These are phyloP conservation scores for Triticum dicoccoides DNA, from an alignment of 176 grass and related monocot genomes.

Conservation along the genomic window DNA sequence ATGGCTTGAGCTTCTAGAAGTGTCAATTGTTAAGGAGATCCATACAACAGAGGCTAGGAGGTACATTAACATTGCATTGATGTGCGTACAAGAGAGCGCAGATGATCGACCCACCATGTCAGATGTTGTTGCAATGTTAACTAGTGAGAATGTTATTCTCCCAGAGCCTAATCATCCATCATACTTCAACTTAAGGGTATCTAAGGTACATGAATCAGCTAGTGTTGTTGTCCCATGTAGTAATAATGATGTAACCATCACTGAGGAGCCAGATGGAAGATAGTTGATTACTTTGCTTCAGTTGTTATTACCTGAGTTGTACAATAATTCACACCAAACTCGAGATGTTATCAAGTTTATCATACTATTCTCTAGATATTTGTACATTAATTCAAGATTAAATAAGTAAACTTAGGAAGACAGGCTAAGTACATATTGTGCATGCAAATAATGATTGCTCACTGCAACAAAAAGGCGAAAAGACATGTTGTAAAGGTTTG, in stretches of 20 bases:
- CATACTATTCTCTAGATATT: background rate
- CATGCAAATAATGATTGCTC: too few relatives aligned
- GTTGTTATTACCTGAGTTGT: too few relatives aligned
- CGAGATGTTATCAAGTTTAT: too few relatives aligned
- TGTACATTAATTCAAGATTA: too few relatives aligned
- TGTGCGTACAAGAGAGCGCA: conserved; percentile 26
- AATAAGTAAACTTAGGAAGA: too few relatives aligned
- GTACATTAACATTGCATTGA: conserved; percentile 27
- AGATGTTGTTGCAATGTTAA: conserved; percentile 10
- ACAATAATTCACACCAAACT: too few relatives aligned
- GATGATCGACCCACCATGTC: conserved; percentile 35
- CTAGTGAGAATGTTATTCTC: background rate
- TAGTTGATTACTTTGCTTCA: background rate
- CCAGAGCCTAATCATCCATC: conserved; percentile 27
- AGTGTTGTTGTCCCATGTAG: background rate
- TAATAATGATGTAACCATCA: conserved; percentile 25
- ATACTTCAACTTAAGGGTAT: conserved; percentile 20
- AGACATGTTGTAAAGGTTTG: too few relatives aligned
- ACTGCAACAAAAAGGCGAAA: too few relatives aligned
- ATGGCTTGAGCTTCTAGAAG: conserved; percentile 18
- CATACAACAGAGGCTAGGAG: background rate
- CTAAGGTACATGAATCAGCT: background rate
- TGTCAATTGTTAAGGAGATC: background rate
- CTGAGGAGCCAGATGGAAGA: conserved; percentile 2
- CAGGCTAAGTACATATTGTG: too few relatives aligned